Conservation (phyloP, 805 yeast species). For the Sungouiella blattae region DNA sequence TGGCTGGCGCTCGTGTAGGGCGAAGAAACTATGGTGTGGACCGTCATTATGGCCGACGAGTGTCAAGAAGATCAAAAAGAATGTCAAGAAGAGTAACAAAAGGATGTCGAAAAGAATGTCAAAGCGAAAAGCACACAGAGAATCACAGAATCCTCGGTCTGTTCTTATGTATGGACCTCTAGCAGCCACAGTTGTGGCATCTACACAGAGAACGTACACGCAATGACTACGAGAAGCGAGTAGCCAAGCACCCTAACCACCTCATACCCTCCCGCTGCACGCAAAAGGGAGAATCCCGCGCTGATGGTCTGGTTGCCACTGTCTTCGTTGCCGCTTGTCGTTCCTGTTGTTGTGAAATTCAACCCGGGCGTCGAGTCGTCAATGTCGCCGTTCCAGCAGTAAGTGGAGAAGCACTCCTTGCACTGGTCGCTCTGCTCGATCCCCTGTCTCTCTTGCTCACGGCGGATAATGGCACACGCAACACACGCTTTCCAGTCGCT, state of each 20-base stretch:
- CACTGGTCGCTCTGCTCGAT: constrained; percentile 66
- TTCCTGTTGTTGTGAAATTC: constrained; percentile 40
- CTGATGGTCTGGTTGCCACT: constrained; percentile 19
- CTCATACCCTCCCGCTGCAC: background rate
- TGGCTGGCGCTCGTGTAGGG: constrained; percentile 29
- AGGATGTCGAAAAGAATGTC: too few species aligned
- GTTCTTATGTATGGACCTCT: too few species aligned
- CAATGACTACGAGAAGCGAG: constrained; percentile 18
- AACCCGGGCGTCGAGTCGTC: constrained; percentile 18
- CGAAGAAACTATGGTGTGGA: too few species aligned
- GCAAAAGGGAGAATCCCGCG: constrained; percentile 13
- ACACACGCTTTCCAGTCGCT: constrained; percentile 69
- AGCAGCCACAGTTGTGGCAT: background rate
- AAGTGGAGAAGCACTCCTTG: constrained; percentile 60
- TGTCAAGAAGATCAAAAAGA: too few species aligned
- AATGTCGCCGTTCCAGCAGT: constrained; percentile 69
- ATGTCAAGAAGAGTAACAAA: too few species aligned
- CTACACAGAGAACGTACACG: constrained; percentile 1
- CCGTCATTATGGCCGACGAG: constrained; percentile 15
- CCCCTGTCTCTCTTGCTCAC: constrained; percentile 69
- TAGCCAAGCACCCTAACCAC: constrained; percentile 17
- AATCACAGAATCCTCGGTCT: too few species aligned
- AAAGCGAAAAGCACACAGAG: too few species aligned
- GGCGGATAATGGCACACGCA: constrained; percentile 78
- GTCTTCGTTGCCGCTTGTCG: constrained; percentile 25